A percentile compares a stretch with the other conserved stretches of the same genome.
These are phyloP conservation scores for Cyclotella atomus DNA, from an alignment of 108 stramenopile species.

Conservation along the genomic window DNA sequence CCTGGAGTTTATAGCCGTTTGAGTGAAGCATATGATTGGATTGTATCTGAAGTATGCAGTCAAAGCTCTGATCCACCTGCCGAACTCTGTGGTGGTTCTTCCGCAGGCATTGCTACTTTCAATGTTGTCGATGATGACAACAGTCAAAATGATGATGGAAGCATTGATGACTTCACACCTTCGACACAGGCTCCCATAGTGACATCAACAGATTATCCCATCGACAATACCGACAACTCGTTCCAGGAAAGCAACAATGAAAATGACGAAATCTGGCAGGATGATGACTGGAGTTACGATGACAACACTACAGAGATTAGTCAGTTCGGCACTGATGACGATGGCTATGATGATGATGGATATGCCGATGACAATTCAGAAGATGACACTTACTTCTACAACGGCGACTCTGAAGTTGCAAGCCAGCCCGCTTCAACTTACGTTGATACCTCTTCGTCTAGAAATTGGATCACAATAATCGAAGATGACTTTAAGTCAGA, in stretches of 20 bases:
- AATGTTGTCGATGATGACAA: background rate
- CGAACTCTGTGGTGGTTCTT: conserved; percentile 5
- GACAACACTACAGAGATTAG: background rate
- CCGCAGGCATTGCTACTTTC: background rate
- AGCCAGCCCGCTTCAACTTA: no score
- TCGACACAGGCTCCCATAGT: no score
- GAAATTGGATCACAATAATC: conserved; percentile 15
- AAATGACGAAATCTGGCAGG: background rate
- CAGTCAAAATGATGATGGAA: no score
- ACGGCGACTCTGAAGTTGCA: no score
- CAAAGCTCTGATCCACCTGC: conserved; percentile 7
- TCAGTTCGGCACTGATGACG: background rate
- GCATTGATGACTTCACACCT: no score
- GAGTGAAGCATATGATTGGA: conserved; percentile 39
- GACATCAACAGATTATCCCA: background rate
- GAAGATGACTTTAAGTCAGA: conserved; percentile 1
- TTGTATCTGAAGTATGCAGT: conserved; percentile 32
- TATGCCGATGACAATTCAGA: background rate
- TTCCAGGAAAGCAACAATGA: background rate
- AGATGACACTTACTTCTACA: no score
- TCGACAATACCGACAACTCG: background rate
- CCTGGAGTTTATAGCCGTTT: conserved; percentile 50
- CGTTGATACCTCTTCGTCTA: background rate
- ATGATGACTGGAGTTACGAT: background rate
- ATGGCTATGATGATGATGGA: background rate